A percentile compares a stretch with the other conserved stretches of the same genome.
phyloP scores from a whole-genome alignment of 202 grass and related monocot genomes.

The Hordeum pubiflorum region DNA sequence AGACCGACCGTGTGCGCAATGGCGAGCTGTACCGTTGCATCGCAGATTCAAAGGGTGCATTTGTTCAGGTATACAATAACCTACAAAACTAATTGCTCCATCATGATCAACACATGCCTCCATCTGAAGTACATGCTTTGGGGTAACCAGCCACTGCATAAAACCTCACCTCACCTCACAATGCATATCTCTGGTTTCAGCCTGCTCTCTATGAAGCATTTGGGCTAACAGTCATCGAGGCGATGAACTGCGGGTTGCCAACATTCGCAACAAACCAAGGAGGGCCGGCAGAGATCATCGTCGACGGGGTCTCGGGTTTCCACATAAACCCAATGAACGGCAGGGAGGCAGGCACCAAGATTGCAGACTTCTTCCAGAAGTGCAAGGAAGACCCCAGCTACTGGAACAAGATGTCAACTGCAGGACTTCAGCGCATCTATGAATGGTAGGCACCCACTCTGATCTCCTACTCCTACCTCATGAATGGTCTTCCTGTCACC shows the following conservation, averaged over 20 bases:
- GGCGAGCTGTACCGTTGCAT: slow-evolving; percentile 92
- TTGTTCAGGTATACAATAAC: slow-evolving; percentile 58
- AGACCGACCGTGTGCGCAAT: slow-evolving; percentile 81
- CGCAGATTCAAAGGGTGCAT: slow-evolving; percentile 85
- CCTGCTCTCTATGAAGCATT: slow-evolving; percentile 96
- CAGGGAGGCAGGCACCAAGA: slow-evolving; percentile 58
- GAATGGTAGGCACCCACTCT: slow-evolving; percentile 46
- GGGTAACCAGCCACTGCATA: not conserved
- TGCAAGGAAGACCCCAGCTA: slow-evolving; percentile 68
- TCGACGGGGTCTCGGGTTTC: slow-evolving; percentile 79
- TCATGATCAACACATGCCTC: not conserved
- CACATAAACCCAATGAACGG: slow-evolving; percentile 78
- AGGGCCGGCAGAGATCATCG: slow-evolving; percentile 87
- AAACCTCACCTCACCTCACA: not conserved
- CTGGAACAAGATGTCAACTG: slow-evolving; percentile 88
- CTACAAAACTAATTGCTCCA: not conserved
- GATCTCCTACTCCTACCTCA: not conserved
- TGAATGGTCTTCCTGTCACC: not conserved
- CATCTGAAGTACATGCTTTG: not conserved
- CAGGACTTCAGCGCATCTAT: slow-evolving; percentile 76
- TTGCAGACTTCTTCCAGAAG: slow-evolving; percentile 80
- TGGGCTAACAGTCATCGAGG: slow-evolving; percentile 85
- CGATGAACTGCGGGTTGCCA: slow-evolving; percentile 88
- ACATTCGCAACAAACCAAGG: slow-evolving; percentile 89
- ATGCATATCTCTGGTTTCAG: slow-evolving; percentile 27